Evolutionary conservation across 2,329 filamentous ascomycete genomes (phyloP).

Genomic region (Epichloe gansuensis): DNA sequence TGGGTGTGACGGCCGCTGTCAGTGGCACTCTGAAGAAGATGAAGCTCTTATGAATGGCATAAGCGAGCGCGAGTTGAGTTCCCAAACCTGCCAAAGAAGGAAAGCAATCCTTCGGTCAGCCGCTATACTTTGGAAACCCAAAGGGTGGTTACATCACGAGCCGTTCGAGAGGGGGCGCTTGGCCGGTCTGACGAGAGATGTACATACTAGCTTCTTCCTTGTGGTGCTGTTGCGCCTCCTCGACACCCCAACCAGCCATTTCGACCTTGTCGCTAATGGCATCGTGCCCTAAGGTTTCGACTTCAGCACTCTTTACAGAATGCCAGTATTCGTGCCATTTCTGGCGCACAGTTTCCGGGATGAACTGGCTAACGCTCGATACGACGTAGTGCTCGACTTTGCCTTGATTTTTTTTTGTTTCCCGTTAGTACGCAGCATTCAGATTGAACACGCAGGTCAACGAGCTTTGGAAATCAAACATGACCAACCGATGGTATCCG

Average conservation of each 20-base stretch:
- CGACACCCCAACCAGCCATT: slow-evolving; percentile 47
- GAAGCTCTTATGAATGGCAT: slow-evolving; percentile 95
- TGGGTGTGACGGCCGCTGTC: slow-evolving; percentile 81
- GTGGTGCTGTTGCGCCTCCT: slow-evolving; percentile 49
- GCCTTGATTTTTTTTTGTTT: slow-evolving; percentile 24
- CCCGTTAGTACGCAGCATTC: background rate
- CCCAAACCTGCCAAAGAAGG: slow-evolving; percentile 37
- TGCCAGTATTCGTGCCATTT: slow-evolving; percentile 37
- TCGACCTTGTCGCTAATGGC: slow-evolving; percentile 34
- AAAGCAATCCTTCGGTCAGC: slow-evolving; percentile 11
- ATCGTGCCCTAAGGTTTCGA: slow-evolving; percentile 29
- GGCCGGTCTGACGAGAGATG: background rate
- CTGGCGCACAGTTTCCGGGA: slow-evolving; percentile 48
- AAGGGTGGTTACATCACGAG: background rate
- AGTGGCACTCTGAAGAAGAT: slow-evolving; percentile 93
- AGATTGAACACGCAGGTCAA: background rate
- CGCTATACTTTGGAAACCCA: background rate
- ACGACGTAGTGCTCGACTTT: slow-evolving; percentile 56
- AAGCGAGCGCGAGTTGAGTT: slow-evolving; percentile 84
- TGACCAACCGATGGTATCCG: slow-evolving; percentile 65
- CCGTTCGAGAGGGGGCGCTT: background rate
- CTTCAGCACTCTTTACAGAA: slow-evolving; percentile 33
- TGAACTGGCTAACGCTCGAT: slow-evolving; percentile 41
- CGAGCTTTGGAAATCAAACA: background rate
- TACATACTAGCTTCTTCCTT: slow-evolving; percentile 63